Evolutionary conservation across 352 stramenopile species (phyloP), one percentile per base, ranked within the genome.

Genomic region (Globisporangium polare): DNA sequence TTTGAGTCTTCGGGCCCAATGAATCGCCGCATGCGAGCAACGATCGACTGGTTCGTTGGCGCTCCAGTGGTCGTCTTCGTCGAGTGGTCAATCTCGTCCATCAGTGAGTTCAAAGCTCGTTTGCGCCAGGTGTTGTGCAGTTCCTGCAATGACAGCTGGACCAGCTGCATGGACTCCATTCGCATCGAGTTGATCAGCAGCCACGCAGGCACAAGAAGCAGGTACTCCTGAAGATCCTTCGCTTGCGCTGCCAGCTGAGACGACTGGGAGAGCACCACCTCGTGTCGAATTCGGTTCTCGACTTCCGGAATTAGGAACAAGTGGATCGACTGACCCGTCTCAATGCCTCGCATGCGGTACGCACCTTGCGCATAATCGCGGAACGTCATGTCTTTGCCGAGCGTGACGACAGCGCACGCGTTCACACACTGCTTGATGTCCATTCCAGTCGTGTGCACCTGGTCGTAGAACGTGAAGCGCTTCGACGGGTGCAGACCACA

Each of bases 121-220:
- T 99, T 99, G 22, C 98, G 88, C 80, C 97, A 99, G 33, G 98
- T 98, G 69, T 99, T 99, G 67, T 95, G 96, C 62, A 99, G 89
- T 64, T 99, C 96, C 68, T 97, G 90, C 43, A 97, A 62, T 50
- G 94, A 99, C 15, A 99, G 78, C 72, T 99, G 92, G n/a, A 98
- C 89, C 46, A 98, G 97, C 70, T 99, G 97, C 86, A 99, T 98
- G 60, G 98, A 98, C 69, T 99, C 98, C 66, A 97, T 99, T 29
- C 97, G 96, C 96, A 99, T 99, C 66, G 97, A 98, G 82, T 99
- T 99, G 53, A 99, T 93, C 54, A 98, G 90, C 31, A 99, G 86
- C 97, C 97, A 99, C 5, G 89, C 90, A 5, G 88, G 83, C 26
- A 96, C 86, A 6, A 92, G 66, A n/a, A 92, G 61, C 33, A 93